Evolutionary conservation across 345 rosid species (phyloP).

Genomic region (Isatis tinctoria): DNA sequence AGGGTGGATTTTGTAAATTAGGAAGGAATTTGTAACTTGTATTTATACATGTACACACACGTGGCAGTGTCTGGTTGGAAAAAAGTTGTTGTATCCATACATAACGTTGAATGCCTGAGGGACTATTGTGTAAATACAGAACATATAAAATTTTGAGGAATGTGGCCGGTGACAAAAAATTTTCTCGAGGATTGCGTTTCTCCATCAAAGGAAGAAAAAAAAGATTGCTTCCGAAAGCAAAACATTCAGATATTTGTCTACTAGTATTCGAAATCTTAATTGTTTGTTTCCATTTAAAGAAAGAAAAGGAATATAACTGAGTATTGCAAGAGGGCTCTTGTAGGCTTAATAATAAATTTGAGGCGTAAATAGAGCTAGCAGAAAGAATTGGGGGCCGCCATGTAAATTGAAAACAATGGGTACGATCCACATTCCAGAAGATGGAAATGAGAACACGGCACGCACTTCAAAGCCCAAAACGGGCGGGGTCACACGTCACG

Average conservation of each 20-base stretch:
- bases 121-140: not conserved
- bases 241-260: not conserved
- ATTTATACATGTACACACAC: not conserved
- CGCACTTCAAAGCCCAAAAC: constrained; percentile 25
- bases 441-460: constrained; percentile 22
- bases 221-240: not conserved
- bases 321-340: not conserved
- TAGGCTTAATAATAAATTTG: not conserved
- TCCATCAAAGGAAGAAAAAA: not conserved
- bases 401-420: not conserved
- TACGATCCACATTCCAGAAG: not conserved
- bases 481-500: constrained; percentile 28
- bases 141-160: not conserved
- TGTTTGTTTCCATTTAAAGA: not conserved
- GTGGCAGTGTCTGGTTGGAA: not conserved
- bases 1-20: not conserved
- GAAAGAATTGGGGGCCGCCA: not conserved
- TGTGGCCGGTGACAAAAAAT: not conserved
- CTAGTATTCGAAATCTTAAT: not conserved
- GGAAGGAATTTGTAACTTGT: not conserved
- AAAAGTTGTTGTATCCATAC: not conserved
- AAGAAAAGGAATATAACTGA: not conserved
- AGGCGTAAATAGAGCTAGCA: not conserved
- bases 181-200: not conserved
- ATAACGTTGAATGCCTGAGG: not conserved